Base-by-base conservation (phyloP, 345 rosid genomes). In the Eutrema yunnanense region DNA sequence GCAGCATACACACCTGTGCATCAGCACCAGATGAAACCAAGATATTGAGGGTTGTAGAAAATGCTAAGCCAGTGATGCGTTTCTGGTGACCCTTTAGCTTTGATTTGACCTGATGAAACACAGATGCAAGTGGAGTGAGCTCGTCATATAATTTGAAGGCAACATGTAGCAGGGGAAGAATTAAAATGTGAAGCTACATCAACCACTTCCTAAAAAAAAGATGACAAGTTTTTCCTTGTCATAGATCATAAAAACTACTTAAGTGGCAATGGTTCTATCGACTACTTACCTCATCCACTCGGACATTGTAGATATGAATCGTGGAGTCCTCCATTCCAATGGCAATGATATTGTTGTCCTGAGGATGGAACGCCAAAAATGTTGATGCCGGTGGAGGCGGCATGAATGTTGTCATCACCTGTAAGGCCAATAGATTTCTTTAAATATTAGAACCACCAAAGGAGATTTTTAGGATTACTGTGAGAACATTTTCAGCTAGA, bases 21-120 rank as follows among this genome's bases (percentile, higher is more conserved):
- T 92, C 98, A 62, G 96, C 98, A 57, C 93, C 96, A 4, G 98
- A 92, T 33, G 98, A 92, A 64, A 92, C 96, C 86, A 92, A 82
- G 50, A 90, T 77, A 56, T 83, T 85, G 50, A 87, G 89, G 79
- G 36, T 73, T 67, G 92, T 81, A 29, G 98, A 90, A 78, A 90
- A 92, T 40, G 96, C 98, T 72, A 90, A 71, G 65, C 98, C 96
- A 11, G 90, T 86, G 54, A 92, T 88, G 69, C 90, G 83, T 72
- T 87, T 90, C 76, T 88, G 90, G 78, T 92, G 98, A 66, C 98
- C 98, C 82, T 82, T 90, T 67, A 90, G 68, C 83, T 87, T 87
- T 52, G 98, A 81, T 79, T 85, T 92, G 74, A 90, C 92, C 95
- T 92, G 70, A 29, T 60, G 79, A 67, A 70, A 33, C 56, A 67